These are phyloP conservation scores for Phytophthora niederhauseri DNA, from an alignment of 352 stramenopile genomes.

Conservation along the genomic window DNA sequence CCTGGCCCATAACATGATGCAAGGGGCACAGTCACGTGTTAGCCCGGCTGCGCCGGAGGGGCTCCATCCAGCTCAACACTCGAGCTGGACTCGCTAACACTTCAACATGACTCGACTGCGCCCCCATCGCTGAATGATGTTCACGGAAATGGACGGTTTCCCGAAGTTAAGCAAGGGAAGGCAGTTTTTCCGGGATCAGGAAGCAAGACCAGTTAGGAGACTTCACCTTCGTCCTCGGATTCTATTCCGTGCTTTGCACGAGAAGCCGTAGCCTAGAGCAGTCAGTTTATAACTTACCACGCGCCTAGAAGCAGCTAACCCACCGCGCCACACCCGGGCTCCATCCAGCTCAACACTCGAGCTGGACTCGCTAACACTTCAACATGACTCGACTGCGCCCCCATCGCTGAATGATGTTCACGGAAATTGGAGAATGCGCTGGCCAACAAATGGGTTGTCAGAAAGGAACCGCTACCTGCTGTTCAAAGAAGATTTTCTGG, in stretches of 20 bases:
- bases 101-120: background rate
- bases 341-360: no score
- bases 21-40: background rate
- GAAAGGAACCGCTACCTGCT: no score
- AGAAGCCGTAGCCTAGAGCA: background rate
- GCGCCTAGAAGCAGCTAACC: no score
- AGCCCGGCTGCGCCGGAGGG: background rate
- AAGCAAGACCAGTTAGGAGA: background rate
- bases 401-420: background rate
- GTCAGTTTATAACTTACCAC: background rate
- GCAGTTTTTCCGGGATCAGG: background rate
- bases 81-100: background rate
- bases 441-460: no score
- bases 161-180: background rate
- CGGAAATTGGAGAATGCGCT: no score
- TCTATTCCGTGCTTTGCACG: background rate
- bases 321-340: background rate
- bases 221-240: background rate
- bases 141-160: background rate
- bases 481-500: no score
- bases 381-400: background rate
- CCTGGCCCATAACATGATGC: background rate
- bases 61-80: background rate
- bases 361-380: conserved; percentile 1
- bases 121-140: background rate